These are phyloP conservation scores for Auriculariales sp. DNA, from an alignment of 768 basidiomycete genomes.

Conservation along the genomic window DNA sequence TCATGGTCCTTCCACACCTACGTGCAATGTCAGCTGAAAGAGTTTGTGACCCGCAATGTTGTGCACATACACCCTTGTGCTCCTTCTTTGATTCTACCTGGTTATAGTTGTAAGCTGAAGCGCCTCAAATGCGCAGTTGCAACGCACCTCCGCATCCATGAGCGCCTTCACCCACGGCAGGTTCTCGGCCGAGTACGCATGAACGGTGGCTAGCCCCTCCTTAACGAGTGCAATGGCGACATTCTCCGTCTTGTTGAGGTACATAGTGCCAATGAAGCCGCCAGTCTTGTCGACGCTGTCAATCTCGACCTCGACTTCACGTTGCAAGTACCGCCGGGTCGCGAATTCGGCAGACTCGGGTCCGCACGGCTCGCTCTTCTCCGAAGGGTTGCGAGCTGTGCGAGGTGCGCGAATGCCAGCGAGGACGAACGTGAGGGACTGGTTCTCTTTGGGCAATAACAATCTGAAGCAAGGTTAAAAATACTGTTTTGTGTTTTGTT, in stretches of 20 bases:
- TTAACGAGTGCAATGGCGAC: slow-evolving; percentile 68
- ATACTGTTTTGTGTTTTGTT: too few relatives aligned
- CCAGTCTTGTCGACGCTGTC: slow-evolving; percentile 87
- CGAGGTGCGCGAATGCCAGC: slow-evolving; percentile 86
- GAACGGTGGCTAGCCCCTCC: slow-evolving; percentile 81
- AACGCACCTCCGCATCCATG: slow-evolving; percentile 64
- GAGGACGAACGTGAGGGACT: slow-evolving; percentile 83
- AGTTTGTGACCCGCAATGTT: neutral
- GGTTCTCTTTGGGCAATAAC: slow-evolving; percentile 80
- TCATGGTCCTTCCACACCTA: slow-evolving; percentile 85
- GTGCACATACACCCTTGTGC: slow-evolving; percentile 53
- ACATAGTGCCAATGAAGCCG: slow-evolving; percentile 86
- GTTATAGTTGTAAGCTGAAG: neutral
- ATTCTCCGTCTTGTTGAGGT: slow-evolving; percentile 75
- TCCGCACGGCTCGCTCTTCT: slow-evolving; percentile 85
- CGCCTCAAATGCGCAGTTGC: neutral
- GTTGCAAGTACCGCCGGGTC: slow-evolving; percentile 73
- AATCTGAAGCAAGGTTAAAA: slow-evolving; percentile 32
- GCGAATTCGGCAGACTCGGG: slow-evolving; percentile 70
- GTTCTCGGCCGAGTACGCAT: slow-evolving; percentile 74
- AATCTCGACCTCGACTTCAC: slow-evolving; percentile 88
- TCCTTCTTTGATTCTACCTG: slow-evolving; percentile 72
- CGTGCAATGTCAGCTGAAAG: neutral
- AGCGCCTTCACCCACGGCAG: slow-evolving; percentile 70
- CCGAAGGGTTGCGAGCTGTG: slow-evolving; percentile 57